A percentile compares a stretch with the other conserved stretches of the same genome.
phyloP scores from a whole-genome alignment of 306 rosid species.

The Rubus idaeus region DNA sequence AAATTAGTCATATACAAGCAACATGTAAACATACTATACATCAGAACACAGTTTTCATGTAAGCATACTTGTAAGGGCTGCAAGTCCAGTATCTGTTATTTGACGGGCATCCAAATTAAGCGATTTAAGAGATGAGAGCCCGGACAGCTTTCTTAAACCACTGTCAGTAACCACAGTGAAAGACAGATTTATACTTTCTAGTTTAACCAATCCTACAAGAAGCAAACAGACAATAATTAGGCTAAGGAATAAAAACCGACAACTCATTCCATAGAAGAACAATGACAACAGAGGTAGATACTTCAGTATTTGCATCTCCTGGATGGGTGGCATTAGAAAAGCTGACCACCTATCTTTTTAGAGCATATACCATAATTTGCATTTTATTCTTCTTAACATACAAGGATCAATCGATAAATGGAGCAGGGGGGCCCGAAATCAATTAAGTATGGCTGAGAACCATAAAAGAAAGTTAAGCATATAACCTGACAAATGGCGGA shows the following conservation, averaged over 20 bases:
- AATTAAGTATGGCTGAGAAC: not conserved
- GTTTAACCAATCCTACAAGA: slow-evolving; percentile 67
- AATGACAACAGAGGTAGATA: not conserved
- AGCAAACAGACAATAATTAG: slow-evolving; percentile 19
- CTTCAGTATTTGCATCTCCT: not conserved
- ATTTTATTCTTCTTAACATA: not conserved
- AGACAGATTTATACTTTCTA: slow-evolving; percentile 85
- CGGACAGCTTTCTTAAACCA: slow-evolving; percentile 71
- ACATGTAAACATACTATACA: not conserved
- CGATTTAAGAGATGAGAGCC: slow-evolving; percentile 81
- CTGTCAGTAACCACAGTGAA: slow-evolving; percentile 67
- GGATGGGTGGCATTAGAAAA: not conserved
- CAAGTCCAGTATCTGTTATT: slow-evolving; percentile 80
- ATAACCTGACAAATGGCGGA: slow-evolving; percentile 83
- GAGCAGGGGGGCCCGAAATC: not conserved
- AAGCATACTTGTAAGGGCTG: slow-evolving; percentile 55
- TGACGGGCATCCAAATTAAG: slow-evolving; percentile 93
- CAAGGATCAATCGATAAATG: not conserved
- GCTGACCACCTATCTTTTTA: not conserved
- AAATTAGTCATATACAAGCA: not conserved
- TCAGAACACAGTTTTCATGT: not conserved
- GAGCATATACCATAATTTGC: not conserved
- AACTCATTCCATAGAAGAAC: not conserved
- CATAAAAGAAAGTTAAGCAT: not conserved
- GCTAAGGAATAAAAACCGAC: not conserved